phyloP scores from a whole-genome alignment of 164 flowering plant genomes.

The Stephania japonica region DNA sequence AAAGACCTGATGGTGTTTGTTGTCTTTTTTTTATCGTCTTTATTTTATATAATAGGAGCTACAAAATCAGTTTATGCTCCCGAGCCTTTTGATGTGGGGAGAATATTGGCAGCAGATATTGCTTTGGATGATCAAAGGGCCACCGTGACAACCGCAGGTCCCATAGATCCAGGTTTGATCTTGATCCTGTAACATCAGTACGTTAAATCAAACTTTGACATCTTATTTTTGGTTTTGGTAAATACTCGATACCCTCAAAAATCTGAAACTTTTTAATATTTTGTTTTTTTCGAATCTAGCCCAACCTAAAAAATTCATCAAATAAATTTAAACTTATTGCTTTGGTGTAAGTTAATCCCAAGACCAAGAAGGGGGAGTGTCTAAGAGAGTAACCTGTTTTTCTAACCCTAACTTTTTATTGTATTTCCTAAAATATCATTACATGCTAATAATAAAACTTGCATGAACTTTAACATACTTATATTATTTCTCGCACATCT shows the following conservation, averaged over 20 bases:
- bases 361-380: too few species aligned
- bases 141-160: slow-evolving; percentile 53
- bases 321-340: too few species aligned
- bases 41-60: slow-evolving; percentile 56
- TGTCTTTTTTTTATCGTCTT: not conserved
- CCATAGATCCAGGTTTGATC: slow-evolving; percentile 73
- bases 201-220: not conserved
- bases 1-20: not conserved
- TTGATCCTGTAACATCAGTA: slow-evolving; percentile 5
- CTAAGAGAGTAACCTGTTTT: too few species aligned
- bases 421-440: too few species aligned
- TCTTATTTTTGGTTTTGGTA: not conserved
- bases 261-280: too few species aligned
- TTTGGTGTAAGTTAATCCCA: too few species aligned
- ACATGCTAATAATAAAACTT: too few species aligned
- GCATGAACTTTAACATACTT: too few species aligned
- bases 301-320: too few species aligned
- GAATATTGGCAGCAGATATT: slow-evolving; percentile 70
- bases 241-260: not conserved
- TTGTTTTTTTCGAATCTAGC: too few species aligned
- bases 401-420: too few species aligned
- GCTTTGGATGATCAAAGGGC: slow-evolving; percentile 38
- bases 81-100: slow-evolving; percentile 94
- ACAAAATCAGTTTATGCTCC: slow-evolving; percentile 87
- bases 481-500: too few species aligned